These are phyloP conservation scores for Bipolaris oryzae DNA, from an alignment of 2,329 filamentous ascomycete genomes.

Conservation along the genomic window DNA sequence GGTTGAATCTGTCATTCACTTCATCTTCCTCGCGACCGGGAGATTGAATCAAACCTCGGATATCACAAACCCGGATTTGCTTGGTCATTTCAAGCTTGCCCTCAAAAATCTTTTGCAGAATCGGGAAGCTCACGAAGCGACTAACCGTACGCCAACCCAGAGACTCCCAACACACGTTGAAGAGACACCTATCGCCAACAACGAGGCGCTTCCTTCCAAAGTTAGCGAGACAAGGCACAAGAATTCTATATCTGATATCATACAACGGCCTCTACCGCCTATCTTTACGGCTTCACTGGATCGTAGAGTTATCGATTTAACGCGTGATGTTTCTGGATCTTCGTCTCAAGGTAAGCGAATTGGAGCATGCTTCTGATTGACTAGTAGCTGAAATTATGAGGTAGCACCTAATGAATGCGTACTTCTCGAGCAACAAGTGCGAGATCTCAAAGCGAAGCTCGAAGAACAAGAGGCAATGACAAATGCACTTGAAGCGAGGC, in stretches of 20 bases:
- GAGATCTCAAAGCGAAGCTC: not conserved
- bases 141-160: not conserved
- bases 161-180: not conserved
- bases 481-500: not conserved
- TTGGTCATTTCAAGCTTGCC: not conserved
- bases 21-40: constrained; percentile 8
- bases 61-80: not conserved
- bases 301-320: not conserved
- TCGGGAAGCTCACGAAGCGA: not conserved
- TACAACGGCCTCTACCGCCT: not conserved
- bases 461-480: not conserved
- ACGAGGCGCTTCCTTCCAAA: not conserved
- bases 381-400: not conserved
- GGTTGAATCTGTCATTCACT: constrained; percentile 9
- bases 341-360: not conserved
- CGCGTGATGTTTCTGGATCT: not conserved
- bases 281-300: not conserved
- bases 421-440: not conserved
- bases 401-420: not conserved
- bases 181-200: not conserved
- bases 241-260: not conserved
- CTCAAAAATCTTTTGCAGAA: not conserved
- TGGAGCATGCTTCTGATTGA: not conserved
- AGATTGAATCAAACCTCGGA: not conserved
- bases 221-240: not conserved